phyloP scores from a whole-genome alignment of 495 filamentous ascomycete genomes.

The Amniculicola lignicola region DNA sequence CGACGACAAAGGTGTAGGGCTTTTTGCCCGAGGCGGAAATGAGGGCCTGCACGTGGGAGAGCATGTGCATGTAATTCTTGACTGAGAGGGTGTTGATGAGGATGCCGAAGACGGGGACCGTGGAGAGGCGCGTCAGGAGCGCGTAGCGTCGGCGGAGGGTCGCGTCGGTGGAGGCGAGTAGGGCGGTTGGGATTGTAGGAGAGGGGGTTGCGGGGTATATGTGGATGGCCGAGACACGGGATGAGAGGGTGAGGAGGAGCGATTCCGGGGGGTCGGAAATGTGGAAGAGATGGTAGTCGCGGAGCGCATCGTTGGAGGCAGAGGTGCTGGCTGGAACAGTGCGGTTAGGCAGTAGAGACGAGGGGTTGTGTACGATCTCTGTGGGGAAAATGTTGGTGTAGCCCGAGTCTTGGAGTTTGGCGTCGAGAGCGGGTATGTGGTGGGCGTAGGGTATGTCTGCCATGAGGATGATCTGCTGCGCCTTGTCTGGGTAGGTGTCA shows the following conservation, averaged over 20 bases:
- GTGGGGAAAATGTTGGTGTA: slow-evolving; percentile 70
- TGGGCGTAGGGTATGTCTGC: slow-evolving; percentile 83
- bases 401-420: slow-evolving; percentile 54
- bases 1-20: slow-evolving; percentile 91
- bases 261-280: slow-evolving; percentile 80
- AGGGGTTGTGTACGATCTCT: slow-evolving; percentile 71
- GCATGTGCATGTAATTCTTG: slow-evolving; percentile 78
- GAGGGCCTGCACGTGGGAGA: slow-evolving; percentile 63
- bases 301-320: slow-evolving; percentile 52
- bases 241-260: slow-evolving; percentile 81
- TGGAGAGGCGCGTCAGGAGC: slow-evolving; percentile 74
- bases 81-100: slow-evolving; percentile 93
- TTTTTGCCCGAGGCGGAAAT: slow-evolving; percentile 84
- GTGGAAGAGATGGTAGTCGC: slow-evolving; percentile 80
- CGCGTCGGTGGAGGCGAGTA: slow-evolving; percentile 49
- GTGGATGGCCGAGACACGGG: slow-evolving; percentile 71
- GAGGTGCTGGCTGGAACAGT: slow-evolving; percentile 53
- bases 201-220: slow-evolving; percentile 65
- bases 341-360: slow-evolving; percentile 82
- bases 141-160: slow-evolving; percentile 84
- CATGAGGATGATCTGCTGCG: slow-evolving; percentile 71
- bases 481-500: slow-evolving; percentile 59
- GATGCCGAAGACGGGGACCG: slow-evolving; percentile 81
- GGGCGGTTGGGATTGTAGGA: slow-evolving; percentile 46
- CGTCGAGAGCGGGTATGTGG: slow-evolving; percentile 58